Conservation (phyloP, 805 yeast species). For the Ogataea methylovora region DNA sequence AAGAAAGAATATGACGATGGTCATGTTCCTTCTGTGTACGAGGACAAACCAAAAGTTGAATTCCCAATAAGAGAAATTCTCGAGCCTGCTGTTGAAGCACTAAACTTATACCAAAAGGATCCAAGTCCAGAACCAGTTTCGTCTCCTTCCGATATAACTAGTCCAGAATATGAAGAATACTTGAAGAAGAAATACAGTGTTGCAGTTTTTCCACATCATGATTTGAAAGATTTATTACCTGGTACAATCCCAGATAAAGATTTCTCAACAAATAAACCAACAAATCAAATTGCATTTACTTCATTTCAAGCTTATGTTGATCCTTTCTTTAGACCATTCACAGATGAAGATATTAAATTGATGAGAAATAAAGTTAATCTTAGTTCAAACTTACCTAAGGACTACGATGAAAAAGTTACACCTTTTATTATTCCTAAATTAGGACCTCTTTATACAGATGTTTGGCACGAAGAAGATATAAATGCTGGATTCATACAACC, state of each 20-base stretch:
- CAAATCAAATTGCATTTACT: conserved; percentile 86
- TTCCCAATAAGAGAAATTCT: conserved; percentile 15
- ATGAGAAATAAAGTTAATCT: conserved; percentile 54
- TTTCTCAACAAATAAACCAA: conserved; percentile 73
- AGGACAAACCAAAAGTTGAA: conserved; percentile 5
- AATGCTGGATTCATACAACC: conserved; percentile 8
- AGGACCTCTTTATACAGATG: conserved; percentile 74
- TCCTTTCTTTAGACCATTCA: conserved; percentile 68
- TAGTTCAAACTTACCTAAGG: conserved; percentile 37
- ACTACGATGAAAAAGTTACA: conserved; percentile 56
- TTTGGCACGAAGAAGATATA: conserved; percentile 81
- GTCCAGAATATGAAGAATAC: conserved; percentile 60
- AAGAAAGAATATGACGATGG: conserved; percentile 14
- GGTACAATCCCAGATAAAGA: conserved; percentile 86
- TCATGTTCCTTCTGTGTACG: conserved; percentile 39
- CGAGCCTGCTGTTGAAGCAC: conserved; percentile 11
- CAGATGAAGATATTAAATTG: conserved; percentile 76
- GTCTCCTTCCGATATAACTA: conserved; percentile 51
- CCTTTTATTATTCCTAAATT: conserved; percentile 81
- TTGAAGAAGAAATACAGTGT: conserved; percentile 76
- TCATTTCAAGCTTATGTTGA: conserved; percentile 84
- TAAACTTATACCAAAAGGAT: conserved; percentile 23
- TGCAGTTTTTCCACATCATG: conserved; percentile 79
- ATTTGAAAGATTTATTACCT: conserved; percentile 68
- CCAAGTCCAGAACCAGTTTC: conserved; percentile 69